Evolutionary conservation across 2,329 filamentous ascomycete species (phyloP), one percentile per base, ranked within the genome.

Genomic region (Neoascochyta sp.): DNA sequence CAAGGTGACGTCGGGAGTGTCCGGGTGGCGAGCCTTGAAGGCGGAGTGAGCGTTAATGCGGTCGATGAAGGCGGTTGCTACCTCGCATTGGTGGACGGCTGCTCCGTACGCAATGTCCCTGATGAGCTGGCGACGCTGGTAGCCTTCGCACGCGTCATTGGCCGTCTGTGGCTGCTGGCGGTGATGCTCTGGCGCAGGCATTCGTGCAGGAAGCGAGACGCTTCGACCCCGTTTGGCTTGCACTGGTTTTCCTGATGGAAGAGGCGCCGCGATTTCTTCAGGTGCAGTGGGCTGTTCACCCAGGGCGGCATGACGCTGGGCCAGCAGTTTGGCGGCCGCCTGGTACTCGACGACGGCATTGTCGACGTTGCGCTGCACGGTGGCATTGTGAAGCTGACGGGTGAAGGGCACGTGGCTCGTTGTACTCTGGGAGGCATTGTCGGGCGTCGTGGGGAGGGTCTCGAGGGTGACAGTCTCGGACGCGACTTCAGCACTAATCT

Each of bases 31-130:
- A 3, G 14, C 16, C n/a, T 32, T n/a, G 1, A 28, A 16, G 9
- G 20, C 10, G 4, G 27, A 28, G 16, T 42, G 29, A 13, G 19
- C 29, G 12, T 33, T 42, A 5, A 42, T 29, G 3, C 24, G 22
- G 7, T 36, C 29, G 12, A 42, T 22, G n/a, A 25, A 20, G 10
- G n/a, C n/a, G n/a, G n/a, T n/a, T 20, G 7, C 18, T 20, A 10
- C 18, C 7, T 20, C 18, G 18, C 27, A 3, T 11, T 13, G 3
- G 39, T 23, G 13, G 37, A 22, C 11, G 7, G 22, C 22, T 7
- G 32, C 39, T 9, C 20, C 16, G 10, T 33, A 35, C 0, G 26
- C 32, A 4, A 42, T 21, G 13, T 36, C 9, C 7, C 27, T 31
- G 9, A 39, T 13, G 2, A 34, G 27, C 13, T 30, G 20, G 7